phyloP scores from a whole-genome alignment of 306 rosid genomes.

The Vigna reflexopilosa region DNA sequence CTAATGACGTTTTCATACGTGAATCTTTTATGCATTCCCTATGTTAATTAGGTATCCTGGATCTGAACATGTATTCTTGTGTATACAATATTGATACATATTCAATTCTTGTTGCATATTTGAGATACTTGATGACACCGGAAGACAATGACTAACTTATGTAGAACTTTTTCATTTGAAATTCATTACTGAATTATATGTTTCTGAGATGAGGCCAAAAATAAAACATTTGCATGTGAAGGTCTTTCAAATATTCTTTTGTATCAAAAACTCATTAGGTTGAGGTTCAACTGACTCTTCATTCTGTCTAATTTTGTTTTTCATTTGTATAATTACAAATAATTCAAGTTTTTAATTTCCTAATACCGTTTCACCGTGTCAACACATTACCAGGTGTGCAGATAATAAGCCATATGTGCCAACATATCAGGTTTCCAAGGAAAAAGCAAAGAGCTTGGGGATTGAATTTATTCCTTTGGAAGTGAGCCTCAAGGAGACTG shows the following conservation, averaged over 20 bases:
- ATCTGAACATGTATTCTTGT: neutral
- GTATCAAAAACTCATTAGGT: neutral
- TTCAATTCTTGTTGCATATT: neutral
- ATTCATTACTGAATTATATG: neutral
- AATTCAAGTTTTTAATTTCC: constrained; percentile 17
- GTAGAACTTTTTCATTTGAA: neutral
- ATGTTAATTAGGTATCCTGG: neutral
- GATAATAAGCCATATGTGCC: constrained; percentile 65
- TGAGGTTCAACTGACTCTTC: neutral
- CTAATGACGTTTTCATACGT: neutral
- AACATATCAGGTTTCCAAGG: constrained; percentile 65
- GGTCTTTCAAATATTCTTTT: constrained; percentile 11
- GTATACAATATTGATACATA: neutral
- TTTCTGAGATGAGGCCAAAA: neutral
- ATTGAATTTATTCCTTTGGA: constrained; percentile 69
- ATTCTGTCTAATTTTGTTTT: neutral
- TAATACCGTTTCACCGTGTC: constrained; percentile 12
- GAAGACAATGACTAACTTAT: neutral
- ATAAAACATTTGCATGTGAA: neutral
- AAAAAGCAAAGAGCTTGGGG: constrained; percentile 73
- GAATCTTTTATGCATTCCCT: neutral
- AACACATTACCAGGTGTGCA: constrained; percentile 59
- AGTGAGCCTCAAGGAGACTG: constrained; percentile 72
- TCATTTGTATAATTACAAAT: neutral
- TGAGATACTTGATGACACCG: neutral